A percentile compares a stretch with the other conserved stretches of the same genome.
Conservation (phyloP, 75 land plant genomes). For the Cunninghamia lanceolata region DNA sequence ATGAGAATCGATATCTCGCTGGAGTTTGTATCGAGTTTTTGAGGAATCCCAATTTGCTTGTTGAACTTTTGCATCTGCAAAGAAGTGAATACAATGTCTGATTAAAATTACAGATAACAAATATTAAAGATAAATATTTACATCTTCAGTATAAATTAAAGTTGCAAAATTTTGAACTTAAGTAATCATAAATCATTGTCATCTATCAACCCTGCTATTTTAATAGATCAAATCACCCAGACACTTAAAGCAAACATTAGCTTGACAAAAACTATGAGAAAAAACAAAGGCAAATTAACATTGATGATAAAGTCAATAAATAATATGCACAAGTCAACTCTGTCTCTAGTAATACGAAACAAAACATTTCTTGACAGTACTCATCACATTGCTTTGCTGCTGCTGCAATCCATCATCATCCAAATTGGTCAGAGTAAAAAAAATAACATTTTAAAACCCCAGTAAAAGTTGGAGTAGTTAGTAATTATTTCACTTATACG, state of each 20-base stretch:
- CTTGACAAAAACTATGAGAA: neutral
- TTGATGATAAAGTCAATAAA: neutral
- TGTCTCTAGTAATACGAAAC: neutral
- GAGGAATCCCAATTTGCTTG: conserved; percentile 75
- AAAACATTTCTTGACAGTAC: neutral
- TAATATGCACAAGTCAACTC: no score
- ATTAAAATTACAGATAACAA: neutral
- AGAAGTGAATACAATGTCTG: neutral
- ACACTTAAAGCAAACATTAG: neutral
- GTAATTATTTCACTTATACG: neutral
- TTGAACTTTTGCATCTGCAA: conserved; percentile 63
- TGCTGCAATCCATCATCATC: neutral
- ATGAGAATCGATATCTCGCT: conserved; percentile 73
- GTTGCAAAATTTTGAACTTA: neutral
- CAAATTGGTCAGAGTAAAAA: neutral
- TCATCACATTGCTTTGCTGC: neutral
- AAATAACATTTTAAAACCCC: neutral
- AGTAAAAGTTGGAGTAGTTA: neutral
- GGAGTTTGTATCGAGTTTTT: conserved; percentile 72
- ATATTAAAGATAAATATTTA: neutral
- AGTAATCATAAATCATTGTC: neutral
- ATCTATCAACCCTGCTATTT: neutral
- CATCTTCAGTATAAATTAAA: neutral
- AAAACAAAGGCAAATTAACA: neutral
- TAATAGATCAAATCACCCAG: neutral